Evolutionary conservation across 2,329 filamentous ascomycete genomes (phyloP).

Genomic region (Metarhizium album): DNA sequence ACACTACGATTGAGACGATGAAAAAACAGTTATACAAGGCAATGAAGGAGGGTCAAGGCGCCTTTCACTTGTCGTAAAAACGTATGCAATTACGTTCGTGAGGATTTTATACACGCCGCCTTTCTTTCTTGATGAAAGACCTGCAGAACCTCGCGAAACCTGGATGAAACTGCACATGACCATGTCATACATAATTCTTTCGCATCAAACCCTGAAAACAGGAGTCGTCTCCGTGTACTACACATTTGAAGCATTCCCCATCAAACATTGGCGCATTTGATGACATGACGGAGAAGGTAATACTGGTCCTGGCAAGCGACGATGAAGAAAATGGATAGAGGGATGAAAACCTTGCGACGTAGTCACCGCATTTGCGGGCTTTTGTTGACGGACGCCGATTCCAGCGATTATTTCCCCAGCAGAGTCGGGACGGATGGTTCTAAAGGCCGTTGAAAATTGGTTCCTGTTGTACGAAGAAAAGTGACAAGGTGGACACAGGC

Average conservation of each 20-base stretch:
- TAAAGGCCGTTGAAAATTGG: not conserved
- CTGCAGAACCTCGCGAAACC: not conserved
- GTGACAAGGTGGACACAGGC: not conserved
- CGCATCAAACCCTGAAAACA: not conserved
- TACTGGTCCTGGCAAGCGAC: conserved; percentile 4
- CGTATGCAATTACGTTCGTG: not conserved
- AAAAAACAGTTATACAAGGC: conserved; percentile 70
- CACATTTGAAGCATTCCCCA: conserved; percentile 6
- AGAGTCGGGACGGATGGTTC: not conserved
- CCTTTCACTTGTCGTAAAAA: conserved; percentile 78
- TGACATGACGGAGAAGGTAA: conserved; percentile 13
- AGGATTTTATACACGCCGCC: not conserved
- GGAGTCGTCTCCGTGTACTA: conserved; percentile 1
- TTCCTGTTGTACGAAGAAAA: conserved; percentile 2
- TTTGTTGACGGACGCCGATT: not conserved
- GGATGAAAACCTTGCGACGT: conserved; percentile 4
- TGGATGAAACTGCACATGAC: not conserved
- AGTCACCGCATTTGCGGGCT: not conserved
- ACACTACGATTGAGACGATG: conserved; percentile 68
- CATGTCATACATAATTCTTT: conserved; percentile 1
- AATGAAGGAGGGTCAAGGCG: conserved; percentile 90
- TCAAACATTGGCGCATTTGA: conserved; percentile 13
- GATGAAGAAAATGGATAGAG: conserved; percentile 17
- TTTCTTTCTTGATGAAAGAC: not conserved
- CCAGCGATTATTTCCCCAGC: not conserved